These are phyloP conservation scores for Pseudogymnoascus sp. DNA, from an alignment of 2,329 filamentous ascomycete species.

Conservation along the genomic window DNA sequence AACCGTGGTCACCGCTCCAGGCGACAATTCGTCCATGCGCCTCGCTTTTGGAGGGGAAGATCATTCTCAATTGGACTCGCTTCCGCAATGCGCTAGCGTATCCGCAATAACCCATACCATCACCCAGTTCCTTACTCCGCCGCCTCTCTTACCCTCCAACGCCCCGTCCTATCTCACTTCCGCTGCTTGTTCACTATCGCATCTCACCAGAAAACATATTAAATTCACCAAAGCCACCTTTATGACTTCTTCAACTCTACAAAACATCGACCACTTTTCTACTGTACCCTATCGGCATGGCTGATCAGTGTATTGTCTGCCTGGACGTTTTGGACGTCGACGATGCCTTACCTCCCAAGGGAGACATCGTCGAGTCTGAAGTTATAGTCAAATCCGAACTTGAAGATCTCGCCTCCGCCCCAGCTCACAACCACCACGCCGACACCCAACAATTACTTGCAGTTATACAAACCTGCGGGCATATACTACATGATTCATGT, in stretches of 20 bases:
- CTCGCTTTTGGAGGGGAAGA: slow-evolving; percentile 7
- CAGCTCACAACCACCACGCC: slow-evolving; percentile 17
- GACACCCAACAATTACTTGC: slow-evolving; percentile 36
- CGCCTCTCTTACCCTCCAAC: slow-evolving; percentile 6
- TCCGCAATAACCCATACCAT: slow-evolving; percentile 9
- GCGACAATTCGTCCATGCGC: slow-evolving; percentile 3
- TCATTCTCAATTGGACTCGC: slow-evolving; percentile 9
- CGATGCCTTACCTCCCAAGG: slow-evolving; percentile 23
- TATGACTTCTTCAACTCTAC: slow-evolving; percentile 10
- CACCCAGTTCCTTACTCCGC: slow-evolving; percentile 5
- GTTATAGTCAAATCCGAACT: slow-evolving; percentile 6
- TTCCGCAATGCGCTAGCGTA: slow-evolving; percentile 4
- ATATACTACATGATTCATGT: slow-evolving; percentile 87
- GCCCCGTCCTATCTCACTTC: slow-evolving; percentile 6
- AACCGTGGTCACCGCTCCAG: neutral
- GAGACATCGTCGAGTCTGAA: slow-evolving; percentile 19
- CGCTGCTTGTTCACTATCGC: slow-evolving; percentile 5
- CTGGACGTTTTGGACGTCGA: slow-evolving; percentile 46
- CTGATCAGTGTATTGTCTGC: slow-evolving; percentile 65
- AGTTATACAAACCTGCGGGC: slow-evolving; percentile 68
- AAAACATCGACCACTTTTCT: slow-evolving; percentile 3
- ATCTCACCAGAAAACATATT: neutral
- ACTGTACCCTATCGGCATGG: slow-evolving; percentile 25
- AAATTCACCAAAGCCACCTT: slow-evolving; percentile 5
- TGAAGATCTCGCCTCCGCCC: slow-evolving; percentile 12